Conservation (phyloP, 2,329 filamentous ascomycete species). For the Arachnopeziza araneosa region DNA sequence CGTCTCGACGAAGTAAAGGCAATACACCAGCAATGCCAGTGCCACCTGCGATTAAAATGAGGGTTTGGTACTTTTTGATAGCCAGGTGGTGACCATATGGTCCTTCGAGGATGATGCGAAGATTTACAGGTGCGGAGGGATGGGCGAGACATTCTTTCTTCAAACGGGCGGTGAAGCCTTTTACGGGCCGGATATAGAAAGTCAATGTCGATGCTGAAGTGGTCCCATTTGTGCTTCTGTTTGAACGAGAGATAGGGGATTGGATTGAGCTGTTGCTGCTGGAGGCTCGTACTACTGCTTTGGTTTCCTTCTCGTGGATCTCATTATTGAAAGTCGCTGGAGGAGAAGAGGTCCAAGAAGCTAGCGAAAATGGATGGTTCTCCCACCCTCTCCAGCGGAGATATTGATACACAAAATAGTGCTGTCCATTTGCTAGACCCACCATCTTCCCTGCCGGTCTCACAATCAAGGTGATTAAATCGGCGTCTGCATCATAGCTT, state of each 20-base stretch:
- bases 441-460: slow-evolving; percentile 11
- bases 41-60: slow-evolving; percentile 41
- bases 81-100: slow-evolving; percentile 33
- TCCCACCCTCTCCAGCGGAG: slow-evolving; percentile 40
- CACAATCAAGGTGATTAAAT: slow-evolving; percentile 16
- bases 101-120: background rate
- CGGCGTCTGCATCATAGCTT: background rate
- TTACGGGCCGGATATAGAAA: background rate
- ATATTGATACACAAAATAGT: slow-evolving; percentile 32
- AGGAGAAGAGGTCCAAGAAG: background rate
- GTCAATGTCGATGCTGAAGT: background rate
- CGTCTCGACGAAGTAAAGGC: slow-evolving; percentile 30
- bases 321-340: slow-evolving; percentile 11
- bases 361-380: slow-evolving; percentile 43
- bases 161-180: background rate
- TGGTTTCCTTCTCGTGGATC: background rate
- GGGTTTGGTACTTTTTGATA: slow-evolving; percentile 1
- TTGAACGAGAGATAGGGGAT: background rate
- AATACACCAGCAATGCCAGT: slow-evolving; percentile 41
- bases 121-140: background rate
- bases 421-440: slow-evolving; percentile 15
- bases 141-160: background rate
- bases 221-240: background rate
- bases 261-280: background rate
- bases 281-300: background rate